phyloP scores from a whole-genome alignment of 371 early-diverging fungal species.

The Mortierella sp. region DNA sequence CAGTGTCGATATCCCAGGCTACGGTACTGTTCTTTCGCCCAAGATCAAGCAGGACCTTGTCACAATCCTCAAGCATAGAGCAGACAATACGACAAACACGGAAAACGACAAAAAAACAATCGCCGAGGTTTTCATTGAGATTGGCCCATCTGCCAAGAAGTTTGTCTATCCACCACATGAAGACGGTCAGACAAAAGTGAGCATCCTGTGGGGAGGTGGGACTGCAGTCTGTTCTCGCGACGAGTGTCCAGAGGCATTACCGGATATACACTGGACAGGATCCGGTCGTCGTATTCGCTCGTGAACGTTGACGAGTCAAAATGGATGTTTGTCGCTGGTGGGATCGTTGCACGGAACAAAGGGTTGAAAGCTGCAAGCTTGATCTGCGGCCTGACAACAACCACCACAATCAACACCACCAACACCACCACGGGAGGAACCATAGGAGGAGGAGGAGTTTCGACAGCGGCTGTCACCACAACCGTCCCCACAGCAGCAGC shows the following conservation, averaged over 20 bases:
- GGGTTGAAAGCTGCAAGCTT: neutral
- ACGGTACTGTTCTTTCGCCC: conserved; percentile 2
- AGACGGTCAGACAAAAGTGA: neutral
- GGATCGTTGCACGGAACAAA: conserved; percentile 14
- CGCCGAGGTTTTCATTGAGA: neutral
- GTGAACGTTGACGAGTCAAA: conserved; percentile 8
- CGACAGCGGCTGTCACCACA: no score
- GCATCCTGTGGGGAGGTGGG: conserved; percentile 14
- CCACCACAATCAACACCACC: no score
- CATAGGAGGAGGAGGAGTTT: neutral
- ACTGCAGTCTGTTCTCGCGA: conserved; percentile 14
- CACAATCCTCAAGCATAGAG: conserved; percentile 9
- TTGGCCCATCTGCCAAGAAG: neutral
- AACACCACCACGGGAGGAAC: no score
- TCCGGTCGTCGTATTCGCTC: conserved; percentile 15
- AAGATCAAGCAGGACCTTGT: conserved; percentile 14
- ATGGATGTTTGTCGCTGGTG: conserved; percentile 19
- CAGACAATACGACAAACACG: no score
- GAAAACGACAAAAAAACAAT: neutral
- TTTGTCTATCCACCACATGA: conserved; percentile 13
- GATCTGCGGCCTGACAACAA: conserved; percentile 11
- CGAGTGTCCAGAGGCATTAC: conserved; percentile 18
- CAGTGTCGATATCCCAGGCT: conserved; percentile 16
- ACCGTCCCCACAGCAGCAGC: no score
- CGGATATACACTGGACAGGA: conserved; percentile 12